Percentiles rank a stretch among this genome's conserved stretches.
phyloP scores from a whole-genome alignment of 805 yeast species.

The Metschnikowia santaceciliae region DNA sequence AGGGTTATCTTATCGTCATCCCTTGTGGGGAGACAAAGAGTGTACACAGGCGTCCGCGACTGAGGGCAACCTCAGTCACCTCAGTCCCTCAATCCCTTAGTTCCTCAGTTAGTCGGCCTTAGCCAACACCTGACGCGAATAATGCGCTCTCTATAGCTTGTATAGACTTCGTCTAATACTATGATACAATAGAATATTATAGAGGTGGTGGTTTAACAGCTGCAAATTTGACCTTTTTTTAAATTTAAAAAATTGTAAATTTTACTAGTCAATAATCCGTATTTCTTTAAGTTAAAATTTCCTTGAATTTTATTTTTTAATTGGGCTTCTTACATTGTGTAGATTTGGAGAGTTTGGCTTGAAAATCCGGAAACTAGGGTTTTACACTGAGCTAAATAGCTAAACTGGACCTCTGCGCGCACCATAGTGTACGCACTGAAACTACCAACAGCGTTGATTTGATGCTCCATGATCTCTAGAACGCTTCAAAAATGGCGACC shows the following conservation, averaged over 20 bases:
- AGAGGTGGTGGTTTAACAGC: too few relatives aligned
- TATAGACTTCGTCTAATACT: too few relatives aligned
- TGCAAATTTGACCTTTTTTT: too few relatives aligned
- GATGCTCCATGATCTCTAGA: constrained; percentile 13
- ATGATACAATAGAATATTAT: too few relatives aligned
- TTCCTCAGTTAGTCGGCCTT: too few relatives aligned
- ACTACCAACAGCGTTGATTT: background rate
- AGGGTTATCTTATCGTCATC: constrained; percentile 15
- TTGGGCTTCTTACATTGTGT: background rate
- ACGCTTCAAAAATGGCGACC: constrained; percentile 15
- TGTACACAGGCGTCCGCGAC: constrained; percentile 6
- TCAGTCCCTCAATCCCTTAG: too few relatives aligned
- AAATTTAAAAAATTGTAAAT: too few relatives aligned
- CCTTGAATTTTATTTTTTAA: too few relatives aligned
- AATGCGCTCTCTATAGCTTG: background rate
- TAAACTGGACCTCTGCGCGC: background rate
- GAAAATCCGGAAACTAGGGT: background rate
- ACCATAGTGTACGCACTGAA: background rate
- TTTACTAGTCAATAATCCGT: too few relatives aligned
- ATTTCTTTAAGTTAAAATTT: too few relatives aligned
- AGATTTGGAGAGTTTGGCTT: background rate
- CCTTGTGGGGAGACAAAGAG: constrained; percentile 15
- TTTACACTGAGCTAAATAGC: background rate
- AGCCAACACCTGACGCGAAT: background rate
- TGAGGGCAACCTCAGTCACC: background rate